Evolutionary conservation across 2,329 filamentous ascomycete species (phyloP).

Genomic region (Colletotrichum falcatum): DNA sequence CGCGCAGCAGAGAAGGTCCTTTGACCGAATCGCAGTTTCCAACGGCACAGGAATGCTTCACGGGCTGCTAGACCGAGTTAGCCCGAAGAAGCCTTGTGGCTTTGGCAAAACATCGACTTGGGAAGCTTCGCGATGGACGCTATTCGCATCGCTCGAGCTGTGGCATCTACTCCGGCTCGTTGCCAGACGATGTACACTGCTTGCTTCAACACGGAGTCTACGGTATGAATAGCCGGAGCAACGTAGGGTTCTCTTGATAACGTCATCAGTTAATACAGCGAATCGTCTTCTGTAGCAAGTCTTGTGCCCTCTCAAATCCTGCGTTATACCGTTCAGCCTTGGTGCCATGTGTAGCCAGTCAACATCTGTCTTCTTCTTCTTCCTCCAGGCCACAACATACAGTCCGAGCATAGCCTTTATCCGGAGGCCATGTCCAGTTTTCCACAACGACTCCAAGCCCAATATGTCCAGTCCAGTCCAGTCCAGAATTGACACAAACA

Average conservation of each 20-base stretch:
- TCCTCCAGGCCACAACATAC: not conserved
- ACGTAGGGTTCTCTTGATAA: not conserved
- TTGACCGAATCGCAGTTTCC: not conserved
- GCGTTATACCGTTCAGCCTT: rapidly evolving
- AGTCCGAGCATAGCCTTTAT: not conserved
- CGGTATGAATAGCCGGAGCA: not conserved
- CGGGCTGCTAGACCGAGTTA: too few relatives aligned
- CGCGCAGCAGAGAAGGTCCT: not conserved
- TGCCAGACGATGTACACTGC: too few relatives aligned
- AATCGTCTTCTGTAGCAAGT: not conserved
- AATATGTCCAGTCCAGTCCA: too few relatives aligned
- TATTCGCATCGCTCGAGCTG: too few relatives aligned
- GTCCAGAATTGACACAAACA: too few relatives aligned
- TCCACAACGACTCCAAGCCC: not conserved
- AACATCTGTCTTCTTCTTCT: not conserved
- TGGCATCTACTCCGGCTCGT: too few relatives aligned
- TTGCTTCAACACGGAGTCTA: too few relatives aligned
- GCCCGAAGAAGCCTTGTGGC: too few relatives aligned
- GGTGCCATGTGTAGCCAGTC: not conserved
- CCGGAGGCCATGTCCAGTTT: not conserved
- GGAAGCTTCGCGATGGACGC: too few relatives aligned
- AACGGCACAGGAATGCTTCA: not conserved
- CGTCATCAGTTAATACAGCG: not conserved
- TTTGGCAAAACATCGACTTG: too few relatives aligned
- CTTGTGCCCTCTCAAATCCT: not conserved